Evolutionary conservation across 495 filamentous ascomycete genomes (phyloP).

Genomic region (Haplographium delicatum): DNA sequence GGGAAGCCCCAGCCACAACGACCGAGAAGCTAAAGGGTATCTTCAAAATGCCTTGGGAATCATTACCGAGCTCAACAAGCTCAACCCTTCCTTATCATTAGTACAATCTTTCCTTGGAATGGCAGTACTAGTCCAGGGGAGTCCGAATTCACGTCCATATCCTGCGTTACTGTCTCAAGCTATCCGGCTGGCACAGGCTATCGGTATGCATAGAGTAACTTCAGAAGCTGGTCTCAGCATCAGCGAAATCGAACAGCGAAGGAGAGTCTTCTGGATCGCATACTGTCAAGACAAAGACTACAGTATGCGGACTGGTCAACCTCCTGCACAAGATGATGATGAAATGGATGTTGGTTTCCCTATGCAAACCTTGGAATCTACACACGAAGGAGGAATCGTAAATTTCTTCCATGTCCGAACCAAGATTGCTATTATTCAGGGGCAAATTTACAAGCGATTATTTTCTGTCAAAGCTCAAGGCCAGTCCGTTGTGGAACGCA

Average conservation of each 20-base stretch:
- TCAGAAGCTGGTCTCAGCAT: slow-evolving; percentile 78
- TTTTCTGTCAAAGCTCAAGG: slow-evolving; percentile 88
- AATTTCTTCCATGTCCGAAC: slow-evolving; percentile 88
- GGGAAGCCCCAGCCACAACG: slow-evolving; percentile 75
- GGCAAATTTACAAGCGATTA: slow-evolving; percentile 85
- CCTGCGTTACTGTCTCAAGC: slow-evolving; percentile 88
- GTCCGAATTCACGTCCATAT: slow-evolving; percentile 87
- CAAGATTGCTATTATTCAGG: slow-evolving; percentile 83
- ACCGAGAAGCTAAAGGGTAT: slow-evolving; percentile 85
- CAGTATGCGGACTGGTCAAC: slow-evolving; percentile 86
- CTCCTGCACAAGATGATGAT: slow-evolving; percentile 91
- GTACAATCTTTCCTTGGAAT: slow-evolving; percentile 94
- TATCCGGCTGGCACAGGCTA: slow-evolving; percentile 86
- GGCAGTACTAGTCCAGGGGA: slow-evolving; percentile 91
- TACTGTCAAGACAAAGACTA: slow-evolving; percentile 94
- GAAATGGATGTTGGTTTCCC: slow-evolving; percentile 97
- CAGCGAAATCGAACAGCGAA: slow-evolving; percentile 86
- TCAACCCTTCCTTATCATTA: slow-evolving; percentile 76
- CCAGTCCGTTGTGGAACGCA: slow-evolving; percentile 80
- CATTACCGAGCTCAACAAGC: slow-evolving; percentile 82
- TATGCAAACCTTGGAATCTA: no score
- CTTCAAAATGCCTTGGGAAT: slow-evolving; percentile 96
- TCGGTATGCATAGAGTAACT: slow-evolving; percentile 89
- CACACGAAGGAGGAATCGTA: no score
- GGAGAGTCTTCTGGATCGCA: slow-evolving; percentile 95